Conservation (phyloP, 352 stramenopile species). For the Lagenidium giganteum region DNA sequence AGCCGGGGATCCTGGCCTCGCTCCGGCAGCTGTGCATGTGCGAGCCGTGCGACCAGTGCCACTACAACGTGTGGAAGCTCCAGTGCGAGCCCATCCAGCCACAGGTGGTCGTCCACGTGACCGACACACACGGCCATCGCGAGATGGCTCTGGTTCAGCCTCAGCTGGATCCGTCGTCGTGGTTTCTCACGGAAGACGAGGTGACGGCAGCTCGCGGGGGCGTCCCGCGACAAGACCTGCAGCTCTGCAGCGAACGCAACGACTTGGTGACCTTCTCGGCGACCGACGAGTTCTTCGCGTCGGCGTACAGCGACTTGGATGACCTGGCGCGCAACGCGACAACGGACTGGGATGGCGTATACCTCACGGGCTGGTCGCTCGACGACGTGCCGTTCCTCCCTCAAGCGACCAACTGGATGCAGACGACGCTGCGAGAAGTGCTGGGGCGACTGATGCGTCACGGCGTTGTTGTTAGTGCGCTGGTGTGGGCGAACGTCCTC, state of each 20-base stretch:
- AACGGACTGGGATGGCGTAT: constrained; percentile 1
- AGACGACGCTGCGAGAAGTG: constrained; percentile 10
- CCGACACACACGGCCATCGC: background rate
- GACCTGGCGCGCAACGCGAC: no score
- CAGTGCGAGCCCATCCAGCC: constrained; percentile 5
- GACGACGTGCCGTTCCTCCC: constrained; percentile 18
- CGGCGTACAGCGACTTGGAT: constrained; percentile 20
- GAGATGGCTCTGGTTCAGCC: constrained; percentile 18
- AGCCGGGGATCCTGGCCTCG: no score
- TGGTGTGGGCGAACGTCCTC: constrained; percentile 16
- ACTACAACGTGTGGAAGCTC: constrained; percentile 17
- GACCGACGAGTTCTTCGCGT: constrained; percentile 23
- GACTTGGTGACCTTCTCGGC: constrained; percentile 15
- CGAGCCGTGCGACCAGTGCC: constrained; percentile 21
- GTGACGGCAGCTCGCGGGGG: constrained; percentile 19
- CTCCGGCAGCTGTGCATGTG: constrained; percentile 32
- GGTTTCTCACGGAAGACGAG: constrained; percentile 27
- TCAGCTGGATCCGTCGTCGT: constrained; percentile 13
- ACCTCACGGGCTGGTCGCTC: constrained; percentile 19
- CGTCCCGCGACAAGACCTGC: constrained; percentile 14
- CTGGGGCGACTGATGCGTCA: constrained; percentile 10
- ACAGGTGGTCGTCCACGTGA: constrained; percentile 1
- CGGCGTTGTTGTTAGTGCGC: constrained; percentile 10
- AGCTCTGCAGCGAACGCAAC: constrained; percentile 16
- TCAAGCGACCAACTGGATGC: background rate